phyloP scores from a whole-genome alignment of 2,329 filamentous ascomycete species.

The Diplodia sapinea region DNA sequence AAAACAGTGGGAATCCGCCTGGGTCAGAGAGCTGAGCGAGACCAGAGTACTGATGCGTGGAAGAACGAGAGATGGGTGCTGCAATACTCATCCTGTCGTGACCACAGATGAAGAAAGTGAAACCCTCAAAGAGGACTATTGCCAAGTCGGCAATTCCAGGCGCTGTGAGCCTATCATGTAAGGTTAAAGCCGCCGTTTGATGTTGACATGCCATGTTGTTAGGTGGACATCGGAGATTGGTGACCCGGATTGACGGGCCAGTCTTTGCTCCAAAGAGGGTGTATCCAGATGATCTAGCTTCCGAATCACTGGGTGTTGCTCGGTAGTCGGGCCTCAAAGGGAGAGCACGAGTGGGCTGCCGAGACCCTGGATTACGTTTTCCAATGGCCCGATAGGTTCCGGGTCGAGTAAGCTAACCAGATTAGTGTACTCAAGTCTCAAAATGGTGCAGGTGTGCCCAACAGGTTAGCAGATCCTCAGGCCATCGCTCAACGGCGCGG shows the following conservation, averaged over 20 bases:
- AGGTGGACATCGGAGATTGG: constrained; percentile 5
- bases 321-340: constrained; percentile 1
- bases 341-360: constrained; percentile 4
- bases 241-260: constrained; percentile 1
- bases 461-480: constrained; percentile 19
- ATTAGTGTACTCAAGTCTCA: neutral
- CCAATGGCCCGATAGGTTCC: neutral
- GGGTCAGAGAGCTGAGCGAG: neutral
- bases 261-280: neutral
- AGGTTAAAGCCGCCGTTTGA: neutral
- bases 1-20: neutral
- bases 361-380: constrained; percentile 3
- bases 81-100: neutral
- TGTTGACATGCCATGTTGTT: neutral
- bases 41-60: neutral
- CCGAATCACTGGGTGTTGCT: constrained; percentile 1
- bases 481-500: neutral
- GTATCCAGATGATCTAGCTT: constrained; percentile 12
- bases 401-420: neutral
- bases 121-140: neutral
- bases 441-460: constrained; percentile 19
- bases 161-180: neutral
- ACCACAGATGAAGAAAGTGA: neutral
- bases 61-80: neutral
- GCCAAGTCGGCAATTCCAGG: neutral